Evolutionary conservation across 106 monocot genomes (phyloP).

Genomic region (Posidonia australis): DNA sequence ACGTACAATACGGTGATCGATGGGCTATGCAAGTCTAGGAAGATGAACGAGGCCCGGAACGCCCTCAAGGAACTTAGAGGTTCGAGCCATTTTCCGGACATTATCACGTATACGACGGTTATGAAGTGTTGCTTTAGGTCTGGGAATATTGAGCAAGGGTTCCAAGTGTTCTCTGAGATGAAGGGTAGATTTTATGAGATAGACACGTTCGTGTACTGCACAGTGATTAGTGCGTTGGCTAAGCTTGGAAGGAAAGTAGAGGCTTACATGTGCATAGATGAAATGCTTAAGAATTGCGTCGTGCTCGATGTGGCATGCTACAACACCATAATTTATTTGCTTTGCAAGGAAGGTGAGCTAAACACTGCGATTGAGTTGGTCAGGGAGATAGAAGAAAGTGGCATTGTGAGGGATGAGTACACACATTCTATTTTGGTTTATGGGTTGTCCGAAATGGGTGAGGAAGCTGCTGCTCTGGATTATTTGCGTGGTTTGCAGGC

Average conservation of each 20-base stretch:
- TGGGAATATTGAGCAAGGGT: constrained; percentile 49
- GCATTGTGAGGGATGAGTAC: constrained; percentile 52
- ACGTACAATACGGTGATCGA: constrained; percentile 72
- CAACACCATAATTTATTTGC: constrained; percentile 61
- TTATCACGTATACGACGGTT: constrained; percentile 65
- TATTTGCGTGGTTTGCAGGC: constrained; percentile 41
- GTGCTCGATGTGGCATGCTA: constrained; percentile 70
- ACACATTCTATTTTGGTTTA: constrained; percentile 73
- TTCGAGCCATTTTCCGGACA: constrained; percentile 45
- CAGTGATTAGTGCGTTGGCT: constrained; percentile 56
- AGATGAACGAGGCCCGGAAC: constrained; percentile 32
- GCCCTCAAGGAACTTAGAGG: constrained; percentile 45
- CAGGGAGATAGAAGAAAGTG: constrained; percentile 48
- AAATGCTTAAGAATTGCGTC: constrained; percentile 42
- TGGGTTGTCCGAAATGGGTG: constrained; percentile 58
- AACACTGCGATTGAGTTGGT: constrained; percentile 41
- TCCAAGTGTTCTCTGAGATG: constrained; percentile 45
- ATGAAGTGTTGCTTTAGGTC: constrained; percentile 70
- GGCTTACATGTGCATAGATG: constrained; percentile 33
- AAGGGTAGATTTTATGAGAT: constrained; percentile 26
- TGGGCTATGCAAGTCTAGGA: constrained; percentile 63
- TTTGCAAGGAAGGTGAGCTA: constrained; percentile 52
- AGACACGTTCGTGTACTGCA: constrained; percentile 70
- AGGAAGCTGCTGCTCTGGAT: constrained; percentile 34
- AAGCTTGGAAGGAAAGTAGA: constrained; percentile 51